Base-by-base conservation (phyloP, 495 filamentous ascomycete species). In the Mycothermus thermophilus region DNA sequence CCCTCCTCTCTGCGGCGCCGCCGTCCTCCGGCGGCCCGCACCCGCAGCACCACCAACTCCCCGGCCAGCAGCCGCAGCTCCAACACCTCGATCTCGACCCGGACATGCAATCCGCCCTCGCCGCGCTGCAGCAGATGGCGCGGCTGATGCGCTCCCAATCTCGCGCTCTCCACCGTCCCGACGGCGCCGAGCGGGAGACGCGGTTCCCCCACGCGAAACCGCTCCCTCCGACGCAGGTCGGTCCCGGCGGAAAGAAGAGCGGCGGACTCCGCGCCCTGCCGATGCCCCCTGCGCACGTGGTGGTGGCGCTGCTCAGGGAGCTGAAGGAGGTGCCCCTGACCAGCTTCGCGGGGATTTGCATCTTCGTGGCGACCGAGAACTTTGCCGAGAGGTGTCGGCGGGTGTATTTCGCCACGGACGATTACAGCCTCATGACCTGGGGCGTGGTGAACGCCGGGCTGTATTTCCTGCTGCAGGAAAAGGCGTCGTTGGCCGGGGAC, bases 361-460 rank as follows among this genome's bases (percentile, higher is more conserved):
- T 44, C 10, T 59, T 64, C 30, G 45, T 74, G 8, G 54, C 62
- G 6, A 38, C 71, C 17, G 66, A 72, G 1, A 61, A 67, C 26
- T 74, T 79, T 32, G 55, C 57, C n/a, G 66, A 71, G n/a, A 63
- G 64, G 31, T 77, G 71, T 40, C 67, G 68, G 4, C 59, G 64
- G 37, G 57, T 78, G 0, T 79, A 73, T 38, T 77, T 79, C 31
- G 58, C 61, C 14, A 69, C 67, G 1, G 69, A 75, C 5, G 67
- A 74, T 11, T 66, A 63, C 40, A 66, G 71, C 2, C 57, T 71
- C 21, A 59, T 66, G 1, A 65, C 63, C 0, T 74, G 73, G 34
- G 67, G 75, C 16, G 54, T 69, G 10, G 65, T 74, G 0, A 74
- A 72, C 37, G 60, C 68, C 8, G 64, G 67, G 0, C 51, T 81